These are phyloP conservation scores for Microbotryomycetes sp. DNA, from an alignment of 1,284 basidiomycete genomes.

Conservation along the genomic window DNA sequence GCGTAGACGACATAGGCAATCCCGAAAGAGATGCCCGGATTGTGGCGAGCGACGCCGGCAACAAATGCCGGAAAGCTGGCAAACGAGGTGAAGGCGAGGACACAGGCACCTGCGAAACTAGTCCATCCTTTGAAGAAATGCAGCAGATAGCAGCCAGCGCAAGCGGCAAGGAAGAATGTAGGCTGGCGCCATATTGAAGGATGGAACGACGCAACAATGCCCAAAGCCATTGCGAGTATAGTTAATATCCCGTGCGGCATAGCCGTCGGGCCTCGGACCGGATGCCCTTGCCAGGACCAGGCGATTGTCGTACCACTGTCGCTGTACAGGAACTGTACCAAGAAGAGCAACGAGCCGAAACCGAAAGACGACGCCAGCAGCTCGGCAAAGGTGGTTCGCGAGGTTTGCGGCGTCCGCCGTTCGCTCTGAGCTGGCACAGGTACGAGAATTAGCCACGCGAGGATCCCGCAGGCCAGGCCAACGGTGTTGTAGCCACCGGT, in stretches of 20 bases:
- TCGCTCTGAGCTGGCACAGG: not conserved
- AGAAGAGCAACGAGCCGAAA: slow-evolving; percentile 66
- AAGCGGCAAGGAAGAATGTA: slow-evolving; percentile 51
- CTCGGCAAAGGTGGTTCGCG: not conserved
- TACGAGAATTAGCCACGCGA: slow-evolving; percentile 7
- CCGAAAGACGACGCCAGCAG: slow-evolving; percentile 44
- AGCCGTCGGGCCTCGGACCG: slow-evolving; percentile 64
- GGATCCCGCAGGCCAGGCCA: slow-evolving; percentile 46
- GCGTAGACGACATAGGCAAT: slow-evolving; percentile 57
- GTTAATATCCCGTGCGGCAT: slow-evolving; percentile 62
- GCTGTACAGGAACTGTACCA: slow-evolving; percentile 66
- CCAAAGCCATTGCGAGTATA: slow-evolving; percentile 57
- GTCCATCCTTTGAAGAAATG: slow-evolving; percentile 61
- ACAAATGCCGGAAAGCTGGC: slow-evolving; percentile 56
- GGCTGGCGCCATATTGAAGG: slow-evolving; percentile 31
- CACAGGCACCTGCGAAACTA: slow-evolving; percentile 65
- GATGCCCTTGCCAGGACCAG: slow-evolving; percentile 88
- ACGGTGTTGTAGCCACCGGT: slow-evolving; percentile 63
- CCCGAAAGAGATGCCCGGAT: slow-evolving; percentile 48
- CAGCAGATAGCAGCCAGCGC: slow-evolving; percentile 51
- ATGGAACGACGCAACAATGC: slow-evolving; percentile 40
- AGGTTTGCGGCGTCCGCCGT: not conserved
- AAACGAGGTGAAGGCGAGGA: slow-evolving; percentile 60
- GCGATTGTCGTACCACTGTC: slow-evolving; percentile 78
- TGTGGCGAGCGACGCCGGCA: slow-evolving; percentile 37